phyloP scores from a whole-genome alignment of 306 rosid genomes.

The Quillaja saponaria region DNA sequence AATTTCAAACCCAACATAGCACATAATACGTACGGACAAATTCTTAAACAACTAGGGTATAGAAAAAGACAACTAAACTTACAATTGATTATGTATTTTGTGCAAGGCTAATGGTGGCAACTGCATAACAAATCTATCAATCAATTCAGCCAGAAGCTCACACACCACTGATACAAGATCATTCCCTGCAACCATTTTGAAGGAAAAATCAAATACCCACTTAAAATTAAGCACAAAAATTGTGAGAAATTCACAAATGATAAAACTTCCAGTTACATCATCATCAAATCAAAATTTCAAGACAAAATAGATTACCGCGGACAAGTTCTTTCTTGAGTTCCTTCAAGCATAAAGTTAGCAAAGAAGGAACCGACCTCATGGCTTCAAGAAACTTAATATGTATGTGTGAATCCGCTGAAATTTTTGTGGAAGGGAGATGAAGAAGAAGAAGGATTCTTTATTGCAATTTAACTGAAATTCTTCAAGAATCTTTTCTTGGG shows the following conservation, averaged over 20 bases:
- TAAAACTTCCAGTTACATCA: neutral
- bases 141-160: slow-evolving; percentile 52
- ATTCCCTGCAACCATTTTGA: slow-evolving; percentile 44
- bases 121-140: slow-evolving; percentile 44
- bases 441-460: too few species aligned
- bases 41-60: neutral
- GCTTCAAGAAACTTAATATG: neutral
- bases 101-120: slow-evolving; percentile 57
- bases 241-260: neutral
- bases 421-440: neutral
- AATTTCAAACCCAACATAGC: neutral
- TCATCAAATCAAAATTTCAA: neutral
- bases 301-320: slow-evolving; percentile 25
- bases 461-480: neutral
- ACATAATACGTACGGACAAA: neutral
- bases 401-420: neutral
- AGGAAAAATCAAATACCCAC: slow-evolving; percentile 10
- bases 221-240: neutral
- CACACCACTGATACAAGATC: slow-evolving; percentile 39
- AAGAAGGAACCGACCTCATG: slow-evolving; percentile 57
- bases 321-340: slow-evolving; percentile 40
- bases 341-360: slow-evolving; percentile 56
- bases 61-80: slow-evolving; percentile 18
- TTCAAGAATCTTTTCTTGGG: too few species aligned
- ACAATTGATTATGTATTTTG: slow-evolving; percentile 52